Conservation (phyloP, 345 rosid species). For the Aquilaria sinensis region DNA sequence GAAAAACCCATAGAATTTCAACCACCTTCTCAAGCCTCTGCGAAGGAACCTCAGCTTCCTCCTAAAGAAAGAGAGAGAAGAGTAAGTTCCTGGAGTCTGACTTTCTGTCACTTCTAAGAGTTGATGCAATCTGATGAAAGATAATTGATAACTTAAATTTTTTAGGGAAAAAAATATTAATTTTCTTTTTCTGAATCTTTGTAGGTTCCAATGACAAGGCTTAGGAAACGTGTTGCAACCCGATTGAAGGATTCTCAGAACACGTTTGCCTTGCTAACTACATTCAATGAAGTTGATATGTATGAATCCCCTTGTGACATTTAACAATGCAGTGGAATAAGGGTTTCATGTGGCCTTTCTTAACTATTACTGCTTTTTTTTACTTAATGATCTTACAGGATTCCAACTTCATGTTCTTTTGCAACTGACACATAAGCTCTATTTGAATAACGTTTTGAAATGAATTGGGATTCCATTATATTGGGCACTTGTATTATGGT, state of each 20-base stretch:
- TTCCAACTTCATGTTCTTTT: not conserved
- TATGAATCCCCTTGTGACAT: slow-evolving; percentile 24
- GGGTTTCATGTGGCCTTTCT: not conserved
- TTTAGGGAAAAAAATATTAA: not conserved
- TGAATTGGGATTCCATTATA: not conserved
- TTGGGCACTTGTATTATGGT: not conserved
- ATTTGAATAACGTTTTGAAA: not conserved
- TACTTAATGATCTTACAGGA: not conserved
- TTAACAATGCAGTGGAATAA: not conserved
- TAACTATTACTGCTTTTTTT: not conserved
- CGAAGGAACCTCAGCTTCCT: slow-evolving; percentile 92
- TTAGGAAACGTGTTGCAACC: slow-evolving; percentile 85
- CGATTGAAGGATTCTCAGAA: slow-evolving; percentile 96
- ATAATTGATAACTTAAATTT: not conserved
- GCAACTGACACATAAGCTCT: not conserved
- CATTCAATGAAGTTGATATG: slow-evolving; percentile 98
- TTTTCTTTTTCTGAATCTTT: slow-evolving; percentile 3
- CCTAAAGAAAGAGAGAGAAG: slow-evolving; percentile 97
- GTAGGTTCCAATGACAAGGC: slow-evolving; percentile 98
- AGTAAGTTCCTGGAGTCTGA: slow-evolving; percentile 27
- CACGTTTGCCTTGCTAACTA: slow-evolving; percentile 86
- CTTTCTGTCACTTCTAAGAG: not conserved
- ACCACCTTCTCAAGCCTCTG: slow-evolving; percentile 53
- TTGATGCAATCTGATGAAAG: not conserved
- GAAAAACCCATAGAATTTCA: slow-evolving; percentile 51